These are phyloP conservation scores for Ophiocordyceps robertsii DNA, from an alignment of 2,329 filamentous ascomycete species.

Conservation along the genomic window DNA sequence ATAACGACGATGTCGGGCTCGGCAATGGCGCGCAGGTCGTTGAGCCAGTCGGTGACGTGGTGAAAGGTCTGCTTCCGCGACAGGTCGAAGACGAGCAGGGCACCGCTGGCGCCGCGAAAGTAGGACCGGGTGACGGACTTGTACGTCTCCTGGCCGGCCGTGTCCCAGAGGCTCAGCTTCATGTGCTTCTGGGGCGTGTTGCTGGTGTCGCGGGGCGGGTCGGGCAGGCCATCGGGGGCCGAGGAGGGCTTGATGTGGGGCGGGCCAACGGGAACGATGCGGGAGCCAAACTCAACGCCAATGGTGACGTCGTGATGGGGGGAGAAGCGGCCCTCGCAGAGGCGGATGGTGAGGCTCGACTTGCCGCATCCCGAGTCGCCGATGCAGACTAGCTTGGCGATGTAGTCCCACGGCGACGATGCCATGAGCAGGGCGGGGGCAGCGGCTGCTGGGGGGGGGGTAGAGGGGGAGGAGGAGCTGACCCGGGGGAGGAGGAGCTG, in stretches of 20 bases:
- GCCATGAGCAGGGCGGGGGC: slow-evolving; percentile 30
- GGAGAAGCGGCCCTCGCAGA: slow-evolving; percentile 93
- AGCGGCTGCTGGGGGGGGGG: not conserved
- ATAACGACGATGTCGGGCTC: slow-evolving; percentile 93
- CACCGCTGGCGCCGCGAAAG: slow-evolving; percentile 63
- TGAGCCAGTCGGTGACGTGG: slow-evolving; percentile 84
- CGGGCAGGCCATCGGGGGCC: slow-evolving; percentile 31
- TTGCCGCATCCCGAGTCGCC: slow-evolving; percentile 96
- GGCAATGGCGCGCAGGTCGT: slow-evolving; percentile 86
- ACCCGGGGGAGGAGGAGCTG: not conserved
- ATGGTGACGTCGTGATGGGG: slow-evolving; percentile 94
- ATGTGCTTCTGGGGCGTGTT: slow-evolving; percentile 55
- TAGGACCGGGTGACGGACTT: slow-evolving; percentile 92
- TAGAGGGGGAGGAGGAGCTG: not conserved
- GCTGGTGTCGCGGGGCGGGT: slow-evolving; percentile 31
- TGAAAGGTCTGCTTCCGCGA: slow-evolving; percentile 72
- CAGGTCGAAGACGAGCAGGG: slow-evolving; percentile 88
- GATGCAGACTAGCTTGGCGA: slow-evolving; percentile 95
- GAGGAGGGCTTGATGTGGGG: slow-evolving; percentile 43
- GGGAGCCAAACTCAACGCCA: slow-evolving; percentile 88
- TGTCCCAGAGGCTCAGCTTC: slow-evolving; percentile 93
- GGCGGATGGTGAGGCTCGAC: slow-evolving; percentile 82
- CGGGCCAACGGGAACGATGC: slow-evolving; percentile 81
- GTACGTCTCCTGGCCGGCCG: slow-evolving; percentile 93
- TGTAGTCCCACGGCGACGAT: slow-evolving; percentile 84